These are phyloP conservation scores for Pseudogymnoascus sp. DNA, from an alignment of 2,329 filamentous ascomycete genomes.

Conservation along the genomic window DNA sequence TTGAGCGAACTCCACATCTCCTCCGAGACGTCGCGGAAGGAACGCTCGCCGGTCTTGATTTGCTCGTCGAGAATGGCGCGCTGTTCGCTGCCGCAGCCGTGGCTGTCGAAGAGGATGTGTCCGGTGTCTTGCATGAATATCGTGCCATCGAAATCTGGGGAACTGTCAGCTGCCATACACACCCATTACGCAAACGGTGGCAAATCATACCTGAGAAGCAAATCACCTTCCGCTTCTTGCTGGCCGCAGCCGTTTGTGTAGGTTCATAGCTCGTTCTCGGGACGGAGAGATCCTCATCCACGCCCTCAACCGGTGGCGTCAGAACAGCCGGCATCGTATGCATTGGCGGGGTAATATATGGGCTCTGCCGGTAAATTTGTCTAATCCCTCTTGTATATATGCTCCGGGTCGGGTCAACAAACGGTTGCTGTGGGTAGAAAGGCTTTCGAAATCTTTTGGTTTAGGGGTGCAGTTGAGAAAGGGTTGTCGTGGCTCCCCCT, in stretches of 20 bases:
- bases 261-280: conserved; percentile 22
- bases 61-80: conserved; percentile 54
- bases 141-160: conserved; percentile 60
- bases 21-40: conserved; percentile 63
- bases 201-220: conserved; percentile 46
- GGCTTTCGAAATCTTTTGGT: neutral
- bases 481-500: neutral
- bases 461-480: neutral
- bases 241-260: conserved; percentile 25
- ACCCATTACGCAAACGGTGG: neutral
- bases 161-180: neutral
- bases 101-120: conserved; percentile 59
- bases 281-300: conserved; percentile 26
- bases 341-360: conserved; percentile 6
- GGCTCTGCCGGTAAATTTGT: neutral
- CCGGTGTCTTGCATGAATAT: conserved; percentile 68
- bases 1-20: conserved; percentile 64
- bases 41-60: conserved; percentile 57
- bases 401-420: neutral
- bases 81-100: conserved; percentile 53
- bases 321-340: conserved; percentile 35
- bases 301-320: conserved; percentile 27
- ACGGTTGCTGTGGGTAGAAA: neutral
- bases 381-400: neutral
- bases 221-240: conserved; percentile 48